Evolutionary conservation across 176 grass and related monocot species (phyloP).

Genomic region (Carex cristatella): DNA sequence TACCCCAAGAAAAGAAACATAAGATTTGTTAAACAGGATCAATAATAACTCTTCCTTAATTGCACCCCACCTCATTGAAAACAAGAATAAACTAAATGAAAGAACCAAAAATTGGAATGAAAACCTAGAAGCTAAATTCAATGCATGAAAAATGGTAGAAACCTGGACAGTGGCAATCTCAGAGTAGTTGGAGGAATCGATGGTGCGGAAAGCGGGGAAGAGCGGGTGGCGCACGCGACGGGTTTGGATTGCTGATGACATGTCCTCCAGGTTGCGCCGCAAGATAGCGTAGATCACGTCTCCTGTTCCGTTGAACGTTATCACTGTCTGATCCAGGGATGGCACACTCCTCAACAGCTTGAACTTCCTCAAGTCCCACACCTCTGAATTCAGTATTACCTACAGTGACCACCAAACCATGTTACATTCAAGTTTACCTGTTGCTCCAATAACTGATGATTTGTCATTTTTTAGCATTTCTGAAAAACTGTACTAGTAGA

Average conservation of each 20-base stretch:
- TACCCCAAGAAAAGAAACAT: neutral
- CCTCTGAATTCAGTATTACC: conserved; percentile 95
- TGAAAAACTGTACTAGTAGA: neutral
- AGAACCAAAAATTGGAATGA: neutral
- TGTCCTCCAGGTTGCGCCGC: conserved; percentile 80
- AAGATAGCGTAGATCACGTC: conserved; percentile 91
- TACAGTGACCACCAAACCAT: conserved; percentile 20
- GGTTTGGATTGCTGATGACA: conserved; percentile 60
- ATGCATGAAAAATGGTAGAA: neutral
- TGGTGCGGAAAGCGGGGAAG: conserved; percentile 87
- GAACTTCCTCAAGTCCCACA: conserved; percentile 97
- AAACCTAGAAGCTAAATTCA: neutral
- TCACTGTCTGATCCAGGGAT: conserved; percentile 90
- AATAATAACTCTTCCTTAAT: neutral
- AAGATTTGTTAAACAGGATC: neutral
- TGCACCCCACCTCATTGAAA: neutral
- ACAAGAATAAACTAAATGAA: neutral
- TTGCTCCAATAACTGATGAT: neutral
- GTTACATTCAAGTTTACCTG: neutral
- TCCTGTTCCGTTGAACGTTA: conserved; percentile 80
- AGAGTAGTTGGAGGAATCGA: conserved; percentile 78
- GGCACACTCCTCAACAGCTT: conserved; percentile 92
- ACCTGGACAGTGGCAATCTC: conserved; percentile 83
- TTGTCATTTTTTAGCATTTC: neutral
- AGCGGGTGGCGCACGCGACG: conserved; percentile 76